A percentile compares a stretch with the other conserved stretches of the same genome.
Conservation (phyloP, 2,329 filamentous ascomycete genomes). For the Xylariomycetidae sp. region DNA sequence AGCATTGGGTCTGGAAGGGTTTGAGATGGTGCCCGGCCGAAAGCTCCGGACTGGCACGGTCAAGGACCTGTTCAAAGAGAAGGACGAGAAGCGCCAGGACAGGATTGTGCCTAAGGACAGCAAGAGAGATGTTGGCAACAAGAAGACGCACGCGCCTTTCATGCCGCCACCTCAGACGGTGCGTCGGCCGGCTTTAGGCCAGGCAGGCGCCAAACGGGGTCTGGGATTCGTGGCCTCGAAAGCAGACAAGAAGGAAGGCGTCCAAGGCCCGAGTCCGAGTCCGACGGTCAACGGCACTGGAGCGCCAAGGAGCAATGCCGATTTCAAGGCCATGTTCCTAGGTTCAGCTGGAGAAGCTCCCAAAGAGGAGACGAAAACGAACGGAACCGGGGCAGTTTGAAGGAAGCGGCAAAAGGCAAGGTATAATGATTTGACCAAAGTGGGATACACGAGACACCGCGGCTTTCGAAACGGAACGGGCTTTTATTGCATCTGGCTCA, state of each 20-base stretch:
- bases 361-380: too few relatives aligned
- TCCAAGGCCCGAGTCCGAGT: slow-evolving; percentile 8
- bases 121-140: slow-evolving; percentile 4
- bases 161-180: slow-evolving; percentile 39
- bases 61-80: slow-evolving; percentile 48
- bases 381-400: too few relatives aligned
- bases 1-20: slow-evolving; percentile 50
- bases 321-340: slow-evolving; percentile 51
- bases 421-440: too few relatives aligned
- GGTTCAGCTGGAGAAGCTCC: neutral
- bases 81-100: slow-evolving; percentile 36
- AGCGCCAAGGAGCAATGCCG: slow-evolving; percentile 45
- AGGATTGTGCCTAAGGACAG: slow-evolving; percentile 20
- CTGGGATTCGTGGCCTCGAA: slow-evolving; percentile 34
- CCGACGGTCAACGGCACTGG: slow-evolving; percentile 13
- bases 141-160: slow-evolving; percentile 26
- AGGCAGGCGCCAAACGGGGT: slow-evolving; percentile 33
- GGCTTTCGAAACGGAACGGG: too few relatives aligned
- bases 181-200: slow-evolving; percentile 37
- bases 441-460: too few relatives aligned
- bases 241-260: slow-evolving; percentile 17
- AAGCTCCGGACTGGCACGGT: slow-evolving; percentile 49
- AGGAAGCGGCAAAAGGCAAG: too few relatives aligned
- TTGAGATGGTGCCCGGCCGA: slow-evolving; percentile 45
- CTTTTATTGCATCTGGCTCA: too few relatives aligned